Evolutionary conservation across 2,329 filamentous ascomycete species (phyloP), one percentile per base, ranked within the genome.

Genomic region (Pyrenophora graminea): DNA sequence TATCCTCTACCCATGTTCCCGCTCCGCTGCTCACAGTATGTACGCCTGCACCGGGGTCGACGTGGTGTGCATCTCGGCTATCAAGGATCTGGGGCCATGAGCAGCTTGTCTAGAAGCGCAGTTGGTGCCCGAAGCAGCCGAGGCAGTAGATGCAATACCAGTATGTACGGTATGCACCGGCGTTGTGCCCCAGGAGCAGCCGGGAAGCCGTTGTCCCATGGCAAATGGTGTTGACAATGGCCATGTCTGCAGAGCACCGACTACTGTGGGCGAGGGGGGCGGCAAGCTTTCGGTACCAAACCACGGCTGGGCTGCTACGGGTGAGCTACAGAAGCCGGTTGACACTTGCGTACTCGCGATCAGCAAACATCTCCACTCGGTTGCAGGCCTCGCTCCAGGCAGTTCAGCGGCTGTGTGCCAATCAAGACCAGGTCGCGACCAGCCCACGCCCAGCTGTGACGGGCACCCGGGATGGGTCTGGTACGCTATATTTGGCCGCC

Each of bases 281-380:
- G 27, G 27, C 27, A 30, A 30, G 27, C 27, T 30, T 13, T 30
- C 53, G 58, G 63, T 59, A 62, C 62, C 52, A 59, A 55, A 62
- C 57, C 53, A 57, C 59, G 17, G 15, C 27, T 42, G 23, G 31
- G 59, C 55, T 56, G 56, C 56, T 46, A 53, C 45, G 45, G 54
- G 58, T 47, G 51, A 37, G 46, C 54, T 61, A 61, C 56, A 62
- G 33, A 57, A 61, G 62, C 60, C 61, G 66, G 65, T 61, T 67
- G 58, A 53, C 39, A 53, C 45, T 49, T 65, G 64, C 54, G 40
- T 43, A 48, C 58, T 58, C 56, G 59, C 59, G 61, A 68, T 70
- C 65, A 71, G 66, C 67, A 70, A 70, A 70, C 66, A 69, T 66
- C 63, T 68, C 69, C 68, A 70, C 68, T 54, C 40, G 55, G 47